Base-by-base conservation (phyloP, 2,329 filamentous ascomycete species). In the Cadophora malorum region DNA sequence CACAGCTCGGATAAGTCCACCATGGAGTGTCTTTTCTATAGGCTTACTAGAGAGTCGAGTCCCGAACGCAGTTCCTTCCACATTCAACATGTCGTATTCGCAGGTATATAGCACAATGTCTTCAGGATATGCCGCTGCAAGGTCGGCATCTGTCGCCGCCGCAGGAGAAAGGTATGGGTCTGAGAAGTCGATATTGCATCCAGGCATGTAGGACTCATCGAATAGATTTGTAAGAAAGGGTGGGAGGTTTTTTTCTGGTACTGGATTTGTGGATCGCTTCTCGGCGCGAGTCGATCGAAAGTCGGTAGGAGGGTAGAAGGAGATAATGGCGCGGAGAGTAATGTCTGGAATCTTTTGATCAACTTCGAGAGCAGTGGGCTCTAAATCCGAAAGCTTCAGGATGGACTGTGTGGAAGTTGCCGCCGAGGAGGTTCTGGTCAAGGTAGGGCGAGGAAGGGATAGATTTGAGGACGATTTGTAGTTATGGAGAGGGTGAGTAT, bases 1-100 rank as follows among this genome's bases (percentile, higher is more conserved):
- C 25, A 88, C 88, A 2, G 82, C 86, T 3, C 81, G 79, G 1
- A 91, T 83, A 78, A 88, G 84, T 31, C 83, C 83, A 72, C 88
- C 89, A 63, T 81, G 79, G 0, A 91, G 85, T 8, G 82, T 81
- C 78, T 89, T 90, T 28, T 80, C 80, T 5, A 87, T 77, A 0
- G 81, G 80, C 8, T 74, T 60, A 0, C 78, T 75, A 59, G 81
- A 77, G 9, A 93, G 77, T 23, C 90, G 82, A 63, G 87, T 82
- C 12, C 86, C 84, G 70, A 94, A 90, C 4, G 82, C 81, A 68
- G 90, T 80, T 12, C 86, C 87, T 74, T 90, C 88, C 1, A 79
- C 80, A 10, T 88, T 81, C n/a, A 90, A 77, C 86, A 90, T 90
- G 75, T 90, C 87, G 76, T 84, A 86, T 78, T 90, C 88, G 78